A percentile compares a stretch with the other conserved stretches of the same genome.
Conservation (phyloP, 371 early-diverging fungal species). For the Lichtheimia corymbifera region DNA sequence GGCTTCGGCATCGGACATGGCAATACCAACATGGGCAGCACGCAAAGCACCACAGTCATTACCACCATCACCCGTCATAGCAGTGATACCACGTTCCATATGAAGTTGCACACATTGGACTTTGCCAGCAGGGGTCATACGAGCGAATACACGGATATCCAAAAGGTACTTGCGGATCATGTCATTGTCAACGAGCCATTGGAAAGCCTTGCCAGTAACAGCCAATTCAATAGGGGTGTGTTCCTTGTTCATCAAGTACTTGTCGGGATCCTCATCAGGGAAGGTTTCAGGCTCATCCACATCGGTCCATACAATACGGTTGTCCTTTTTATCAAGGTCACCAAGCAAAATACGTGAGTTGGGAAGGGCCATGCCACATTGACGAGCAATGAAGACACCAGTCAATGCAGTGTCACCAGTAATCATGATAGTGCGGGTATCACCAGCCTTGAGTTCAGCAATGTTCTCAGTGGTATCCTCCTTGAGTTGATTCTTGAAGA, state of each 20-base stretch:
- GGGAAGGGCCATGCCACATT: conserved; percentile 30
- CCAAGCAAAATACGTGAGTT: conserved; percentile 56
- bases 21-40: conserved; percentile 92
- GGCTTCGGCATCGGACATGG: conserved; percentile 76
- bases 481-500: conserved; percentile 86
- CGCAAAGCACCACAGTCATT: conserved; percentile 97
- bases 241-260: conserved; percentile 15
- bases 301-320: conserved; percentile 26
- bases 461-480: conserved; percentile 70
- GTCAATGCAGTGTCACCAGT: conserved; percentile 92
- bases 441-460: conserved; percentile 69
- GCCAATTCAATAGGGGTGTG: conserved; percentile 58
- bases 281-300: conserved; percentile 16
- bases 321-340: conserved; percentile 70
- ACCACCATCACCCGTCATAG: conserved; percentile 99
- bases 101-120: conserved; percentile 61
- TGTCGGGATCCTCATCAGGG: conserved; percentile 8
- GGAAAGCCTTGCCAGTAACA: conserved; percentile 68
- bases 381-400: conserved; percentile 68
- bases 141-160: conserved; percentile 68
- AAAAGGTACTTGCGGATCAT: conserved; percentile 43
- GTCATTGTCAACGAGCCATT: conserved; percentile 31
- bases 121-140: conserved; percentile 80
- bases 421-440: conserved; percentile 82
- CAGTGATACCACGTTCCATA: conserved; percentile 61